phyloP scores from a whole-genome alignment of 2,329 filamentous ascomycete genomes.

The Podosphaera xanthii region DNA sequence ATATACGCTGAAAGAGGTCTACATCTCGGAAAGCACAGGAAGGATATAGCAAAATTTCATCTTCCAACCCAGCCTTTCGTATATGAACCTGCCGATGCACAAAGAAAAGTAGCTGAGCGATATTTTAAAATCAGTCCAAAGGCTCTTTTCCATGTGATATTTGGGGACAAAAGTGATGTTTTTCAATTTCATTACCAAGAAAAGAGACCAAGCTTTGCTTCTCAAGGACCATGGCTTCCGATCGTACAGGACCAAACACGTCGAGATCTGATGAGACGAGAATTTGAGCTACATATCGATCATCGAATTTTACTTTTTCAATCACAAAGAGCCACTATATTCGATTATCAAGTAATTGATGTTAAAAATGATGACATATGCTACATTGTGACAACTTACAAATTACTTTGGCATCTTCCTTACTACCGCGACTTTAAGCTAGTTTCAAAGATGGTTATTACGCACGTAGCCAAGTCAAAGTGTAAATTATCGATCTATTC shows the following conservation, averaged over 20 bases:
- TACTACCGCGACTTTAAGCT: slow-evolving; percentile 58
- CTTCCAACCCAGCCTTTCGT: slow-evolving; percentile 59
- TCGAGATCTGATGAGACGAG: slow-evolving; percentile 21
- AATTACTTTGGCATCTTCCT: slow-evolving; percentile 49
- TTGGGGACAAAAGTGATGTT: slow-evolving; percentile 85
- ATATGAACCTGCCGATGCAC: slow-evolving; percentile 68
- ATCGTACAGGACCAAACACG: slow-evolving; percentile 47
- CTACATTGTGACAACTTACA: slow-evolving; percentile 39
- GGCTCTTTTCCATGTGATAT: slow-evolving; percentile 84
- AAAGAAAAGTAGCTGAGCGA: slow-evolving; percentile 49
- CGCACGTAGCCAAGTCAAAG: slow-evolving; percentile 73
- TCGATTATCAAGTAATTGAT: slow-evolving; percentile 73
- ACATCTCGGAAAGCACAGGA: slow-evolving; percentile 19
- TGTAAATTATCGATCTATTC: slow-evolving; percentile 80
- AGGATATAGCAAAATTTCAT: slow-evolving; percentile 40
- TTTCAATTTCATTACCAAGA: slow-evolving; percentile 84
- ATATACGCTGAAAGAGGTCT: slow-evolving; percentile 40
- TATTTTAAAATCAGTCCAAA: slow-evolving; percentile 84
- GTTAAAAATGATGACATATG: slow-evolving; percentile 52
- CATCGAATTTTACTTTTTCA: slow-evolving; percentile 41
- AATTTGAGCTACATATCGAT: slow-evolving; percentile 61
- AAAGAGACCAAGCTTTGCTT: slow-evolving; percentile 52
- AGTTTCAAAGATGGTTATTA: slow-evolving; percentile 80
- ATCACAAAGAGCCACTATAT: slow-evolving; percentile 36
- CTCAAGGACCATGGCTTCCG: slow-evolving; percentile 65